Percentiles rank a stretch among this genome's conserved stretches.
Evolutionary conservation across 495 filamentous ascomycete species (phyloP).

Genomic region (Amphirosellinia nigrospora): DNA sequence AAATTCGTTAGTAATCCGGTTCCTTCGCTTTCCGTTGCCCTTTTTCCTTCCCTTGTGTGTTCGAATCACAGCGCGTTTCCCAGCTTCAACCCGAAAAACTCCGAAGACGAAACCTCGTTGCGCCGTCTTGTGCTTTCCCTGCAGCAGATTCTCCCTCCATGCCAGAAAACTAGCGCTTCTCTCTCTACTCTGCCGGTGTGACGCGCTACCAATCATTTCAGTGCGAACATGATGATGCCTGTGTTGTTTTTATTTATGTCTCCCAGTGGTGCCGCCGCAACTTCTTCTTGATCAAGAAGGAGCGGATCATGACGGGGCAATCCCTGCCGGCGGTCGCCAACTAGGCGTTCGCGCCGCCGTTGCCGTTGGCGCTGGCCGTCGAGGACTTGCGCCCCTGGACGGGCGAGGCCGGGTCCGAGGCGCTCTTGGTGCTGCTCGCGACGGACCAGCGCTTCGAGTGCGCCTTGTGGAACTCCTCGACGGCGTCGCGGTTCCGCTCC

Average conservation of each 20-base stretch:
- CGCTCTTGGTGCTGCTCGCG: conserved; percentile 28
- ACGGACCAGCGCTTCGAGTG: conserved; percentile 48
- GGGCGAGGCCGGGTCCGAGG: conserved; percentile 25
- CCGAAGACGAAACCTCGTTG: not conserved
- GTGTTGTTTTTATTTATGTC: not conserved
- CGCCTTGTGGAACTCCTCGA: conserved; percentile 50
- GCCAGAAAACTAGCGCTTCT: no score
- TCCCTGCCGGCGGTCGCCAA: not conserved
- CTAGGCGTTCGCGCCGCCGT: conserved; percentile 18
- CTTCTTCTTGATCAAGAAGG: not conserved
- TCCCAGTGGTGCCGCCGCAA: not conserved
- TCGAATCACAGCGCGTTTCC: conserved; percentile 1
- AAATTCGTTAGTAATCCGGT: not conserved
- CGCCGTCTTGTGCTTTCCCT: not conserved
- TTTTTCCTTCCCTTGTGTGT: not conserved
- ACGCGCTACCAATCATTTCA: not conserved
- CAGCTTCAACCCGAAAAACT: conserved; percentile 3
- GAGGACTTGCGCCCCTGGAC: conserved; percentile 23
- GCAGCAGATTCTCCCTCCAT: no score
- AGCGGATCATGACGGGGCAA: not conserved
- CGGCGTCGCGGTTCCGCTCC: conserved; percentile 52
- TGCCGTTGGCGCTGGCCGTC: conserved; percentile 10
- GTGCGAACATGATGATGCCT: conserved; percentile 2
- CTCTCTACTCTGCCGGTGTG: not conserved
- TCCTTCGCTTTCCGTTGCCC: not conserved